These are phyloP conservation scores for Microglena sp. DNA, from an alignment of 139 green algal genomes.

Conservation along the genomic window DNA sequence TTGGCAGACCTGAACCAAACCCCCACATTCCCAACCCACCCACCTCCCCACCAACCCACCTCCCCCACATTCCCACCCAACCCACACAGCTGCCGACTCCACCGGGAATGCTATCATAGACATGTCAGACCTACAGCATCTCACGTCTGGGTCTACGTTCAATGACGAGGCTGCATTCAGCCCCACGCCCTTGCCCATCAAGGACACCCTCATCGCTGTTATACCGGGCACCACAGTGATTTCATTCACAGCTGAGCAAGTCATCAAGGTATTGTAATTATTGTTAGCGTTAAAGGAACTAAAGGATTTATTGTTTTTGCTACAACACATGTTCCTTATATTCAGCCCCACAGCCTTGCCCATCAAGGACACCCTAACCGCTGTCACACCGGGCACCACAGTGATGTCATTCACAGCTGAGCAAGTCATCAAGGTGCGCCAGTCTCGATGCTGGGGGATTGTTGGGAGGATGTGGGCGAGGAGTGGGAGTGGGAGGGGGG, in stretches of 20 bases:
- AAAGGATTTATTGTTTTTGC: not conserved
- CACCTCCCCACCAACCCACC: too few relatives aligned
- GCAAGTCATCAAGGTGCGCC: not conserved
- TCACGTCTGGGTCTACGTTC: conserved; percentile 30
- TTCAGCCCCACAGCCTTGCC: conserved; percentile 4
- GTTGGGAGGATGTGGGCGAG: too few relatives aligned
- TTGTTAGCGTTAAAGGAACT: not conserved
- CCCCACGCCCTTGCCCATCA: conserved; percentile 20
- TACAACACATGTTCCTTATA: not conserved
- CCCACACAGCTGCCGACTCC: too few relatives aligned
- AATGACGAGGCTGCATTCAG: conserved; percentile 31
- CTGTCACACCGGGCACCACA: conserved; percentile 12
- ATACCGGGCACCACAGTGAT: conserved; percentile 18
- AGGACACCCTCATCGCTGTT: conserved; percentile 29
- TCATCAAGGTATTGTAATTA: not conserved
- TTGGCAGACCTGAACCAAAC: too few relatives aligned
- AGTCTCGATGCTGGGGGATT: too few relatives aligned
- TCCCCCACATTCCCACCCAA: too few relatives aligned
- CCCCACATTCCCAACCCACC: too few relatives aligned
- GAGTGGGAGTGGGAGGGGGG: too few relatives aligned
- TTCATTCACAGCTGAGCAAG: conserved; percentile 19
- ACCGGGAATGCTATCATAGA: too few relatives aligned
- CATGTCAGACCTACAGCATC: conserved; percentile 6
- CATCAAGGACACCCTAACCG: conserved; percentile 31
- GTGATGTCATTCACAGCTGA: conserved; percentile 27